These are phyloP conservation scores for Arachis monticola DNA, from an alignment of 331 rosid genomes.

Conservation along the genomic window DNA sequence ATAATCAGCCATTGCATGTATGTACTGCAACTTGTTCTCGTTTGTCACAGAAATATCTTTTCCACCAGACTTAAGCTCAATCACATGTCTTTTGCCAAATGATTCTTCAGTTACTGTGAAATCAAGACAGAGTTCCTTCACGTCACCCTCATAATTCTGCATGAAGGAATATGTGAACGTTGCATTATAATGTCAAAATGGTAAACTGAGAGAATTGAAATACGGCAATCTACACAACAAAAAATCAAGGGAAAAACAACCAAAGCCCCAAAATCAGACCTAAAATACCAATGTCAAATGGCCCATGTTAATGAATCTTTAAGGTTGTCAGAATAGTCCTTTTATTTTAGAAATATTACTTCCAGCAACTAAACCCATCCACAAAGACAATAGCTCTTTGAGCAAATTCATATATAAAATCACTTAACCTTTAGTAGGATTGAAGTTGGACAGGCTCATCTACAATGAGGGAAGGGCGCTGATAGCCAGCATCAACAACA, in stretches of 20 bases:
- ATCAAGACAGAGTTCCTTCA: slow-evolving; percentile 84
- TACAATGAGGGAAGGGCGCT: slow-evolving; percentile 29
- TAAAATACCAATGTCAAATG: slow-evolving; percentile 15
- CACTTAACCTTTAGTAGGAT: slow-evolving; percentile 26
- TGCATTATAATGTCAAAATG: slow-evolving; percentile 29
- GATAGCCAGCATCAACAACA: too few species aligned
- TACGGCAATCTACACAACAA: slow-evolving; percentile 23
- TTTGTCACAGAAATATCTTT: slow-evolving; percentile 80
- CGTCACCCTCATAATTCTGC: slow-evolving; percentile 88
- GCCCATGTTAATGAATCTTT: slow-evolving; percentile 30
- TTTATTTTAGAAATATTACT: neutral
- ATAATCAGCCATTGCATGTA: slow-evolving; percentile 96
- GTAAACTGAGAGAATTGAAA: slow-evolving; percentile 35
- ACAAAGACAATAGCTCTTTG: slow-evolving; percentile 24
- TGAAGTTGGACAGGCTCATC: slow-evolving; percentile 29
- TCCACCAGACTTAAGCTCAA: slow-evolving; percentile 94
- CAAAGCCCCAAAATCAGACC: slow-evolving; percentile 16
- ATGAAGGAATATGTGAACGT: slow-evolving; percentile 43
- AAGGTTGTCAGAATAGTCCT: slow-evolving; percentile 29
- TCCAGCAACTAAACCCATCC: slow-evolving; percentile 29
- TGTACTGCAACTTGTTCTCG: slow-evolving; percentile 94
- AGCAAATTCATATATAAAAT: slow-evolving; percentile 26
- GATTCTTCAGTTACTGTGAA: slow-evolving; percentile 97
- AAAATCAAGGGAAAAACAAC: slow-evolving; percentile 21
- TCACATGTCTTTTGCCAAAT: slow-evolving; percentile 70